Percentiles rank a stretch among this genome's conserved stretches.
Conservation (phyloP, 164 flowering plant genomes). For the Nymphaea thermarum region DNA sequence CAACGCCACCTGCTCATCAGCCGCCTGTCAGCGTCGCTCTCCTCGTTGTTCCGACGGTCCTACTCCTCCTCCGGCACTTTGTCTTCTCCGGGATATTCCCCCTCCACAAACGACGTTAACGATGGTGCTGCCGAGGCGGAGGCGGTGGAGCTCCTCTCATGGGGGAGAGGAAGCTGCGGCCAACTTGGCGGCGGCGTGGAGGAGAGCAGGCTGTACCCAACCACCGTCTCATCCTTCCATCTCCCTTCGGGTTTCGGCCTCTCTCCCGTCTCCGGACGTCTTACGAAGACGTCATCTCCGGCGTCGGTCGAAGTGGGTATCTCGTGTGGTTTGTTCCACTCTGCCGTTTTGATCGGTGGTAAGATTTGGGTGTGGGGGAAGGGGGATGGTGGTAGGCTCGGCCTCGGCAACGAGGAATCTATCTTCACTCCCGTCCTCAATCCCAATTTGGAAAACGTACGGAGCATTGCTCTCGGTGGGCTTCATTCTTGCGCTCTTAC, state of each 20-base stretch:
- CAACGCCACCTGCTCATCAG: too few species aligned
- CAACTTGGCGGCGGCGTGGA: conserved; percentile 87
- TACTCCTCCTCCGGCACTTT: too few species aligned
- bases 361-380: conserved; percentile 90
- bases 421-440: conserved; percentile 53
- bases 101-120: too few species aligned
- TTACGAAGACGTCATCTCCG: neutral
- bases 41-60: too few species aligned
- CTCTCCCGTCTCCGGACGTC: conserved; percentile 38
- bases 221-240: conserved; percentile 41
- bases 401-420: conserved; percentile 67
- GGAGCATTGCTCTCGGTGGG: conserved; percentile 64
- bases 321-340: conserved; percentile 87
- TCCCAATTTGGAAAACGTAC: conserved; percentile 38
- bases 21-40: too few species aligned
- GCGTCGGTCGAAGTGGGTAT: conserved; percentile 34
- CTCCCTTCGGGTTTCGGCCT: conserved; percentile 42
- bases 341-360: conserved; percentile 52
- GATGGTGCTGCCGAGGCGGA: neutral
- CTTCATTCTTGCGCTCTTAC: conserved; percentile 66
- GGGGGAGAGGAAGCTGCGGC: conserved; percentile 90
- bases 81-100: too few species aligned
- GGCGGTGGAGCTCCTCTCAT: conserved; percentile 44
- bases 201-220: conserved; percentile 55
- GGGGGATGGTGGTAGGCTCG: conserved; percentile 90